These are phyloP conservation scores for Croton laevigatus DNA, from an alignment of 441 rosid species.

Conservation along the genomic window DNA sequence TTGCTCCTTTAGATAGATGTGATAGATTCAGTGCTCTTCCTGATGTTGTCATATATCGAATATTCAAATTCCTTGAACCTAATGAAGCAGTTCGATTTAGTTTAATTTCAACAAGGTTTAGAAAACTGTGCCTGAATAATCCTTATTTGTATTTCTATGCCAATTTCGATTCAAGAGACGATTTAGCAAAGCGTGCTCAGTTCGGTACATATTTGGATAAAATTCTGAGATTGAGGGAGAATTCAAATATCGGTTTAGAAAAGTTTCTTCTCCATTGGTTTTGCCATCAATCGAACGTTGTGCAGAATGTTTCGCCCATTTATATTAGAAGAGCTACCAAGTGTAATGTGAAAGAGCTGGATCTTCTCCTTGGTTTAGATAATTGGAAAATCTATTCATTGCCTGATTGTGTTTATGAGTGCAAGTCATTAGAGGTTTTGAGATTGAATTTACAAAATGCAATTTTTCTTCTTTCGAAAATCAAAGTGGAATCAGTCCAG, in stretches of 20 bases:
- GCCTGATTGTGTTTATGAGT: conserved; percentile 13
- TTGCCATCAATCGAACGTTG: conserved; percentile 12
- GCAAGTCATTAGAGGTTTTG: conserved; percentile 18
- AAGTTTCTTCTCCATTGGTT: conserved; percentile 17
- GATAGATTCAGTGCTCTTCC: conserved; percentile 14
- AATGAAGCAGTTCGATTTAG: conserved; percentile 17
- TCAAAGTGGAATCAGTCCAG: conserved; percentile 6
- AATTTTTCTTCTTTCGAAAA: not conserved
- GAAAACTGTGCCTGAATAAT: conserved; percentile 1
- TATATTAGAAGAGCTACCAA: conserved; percentile 3
- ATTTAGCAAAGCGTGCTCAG: not conserved
- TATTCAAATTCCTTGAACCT: conserved; percentile 19
- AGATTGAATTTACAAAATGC: conserved; percentile 21
- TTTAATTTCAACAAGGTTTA: conserved; percentile 15
- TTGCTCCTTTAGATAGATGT: not conserved
- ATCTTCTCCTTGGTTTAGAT: conserved; percentile 10
- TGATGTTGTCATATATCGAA: conserved; percentile 10
- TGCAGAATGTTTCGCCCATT: not conserved
- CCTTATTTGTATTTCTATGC: conserved; percentile 18
- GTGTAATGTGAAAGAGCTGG: conserved; percentile 22
- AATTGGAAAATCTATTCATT: not conserved
- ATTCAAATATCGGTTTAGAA: not conserved
- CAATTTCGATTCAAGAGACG: conserved; percentile 9
- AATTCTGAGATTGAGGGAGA: conserved; percentile 7
- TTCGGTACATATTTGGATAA: conserved; percentile 16